Percentiles rank a stretch among this genome's conserved stretches.
phyloP scores from a whole-genome alignment of 176 grass and related monocot genomes.

The Pontederia crassipes region DNA sequence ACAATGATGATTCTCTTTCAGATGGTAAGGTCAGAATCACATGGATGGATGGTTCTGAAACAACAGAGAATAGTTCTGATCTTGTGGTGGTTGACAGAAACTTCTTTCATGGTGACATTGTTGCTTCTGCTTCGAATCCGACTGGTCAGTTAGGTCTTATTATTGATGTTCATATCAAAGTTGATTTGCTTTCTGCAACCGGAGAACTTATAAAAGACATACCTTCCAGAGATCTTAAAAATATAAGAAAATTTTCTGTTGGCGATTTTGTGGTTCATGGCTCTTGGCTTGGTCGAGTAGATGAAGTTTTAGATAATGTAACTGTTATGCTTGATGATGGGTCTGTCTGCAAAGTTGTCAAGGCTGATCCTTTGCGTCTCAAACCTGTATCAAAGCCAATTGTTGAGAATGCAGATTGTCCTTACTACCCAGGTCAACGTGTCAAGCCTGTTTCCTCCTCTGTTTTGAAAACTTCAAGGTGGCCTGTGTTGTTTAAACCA shows the following conservation, averaged over 20 bases:
- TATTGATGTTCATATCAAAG: slow-evolving; percentile 45
- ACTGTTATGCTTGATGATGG: slow-evolving; percentile 91
- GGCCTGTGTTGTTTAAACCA: slow-evolving; percentile 77
- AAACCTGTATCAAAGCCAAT: slow-evolving; percentile 37
- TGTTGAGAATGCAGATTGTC: slow-evolving; percentile 56
- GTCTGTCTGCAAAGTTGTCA: slow-evolving; percentile 72
- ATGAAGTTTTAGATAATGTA: slow-evolving; percentile 87
- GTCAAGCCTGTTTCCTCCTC: slow-evolving; percentile 67
- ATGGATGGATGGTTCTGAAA: slow-evolving; percentile 55
- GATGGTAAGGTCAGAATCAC: slow-evolving; percentile 63
- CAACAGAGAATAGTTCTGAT: slow-evolving; percentile 47
- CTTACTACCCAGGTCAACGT: slow-evolving; percentile 84
- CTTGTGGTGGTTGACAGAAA: slow-evolving; percentile 56
- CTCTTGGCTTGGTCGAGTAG: slow-evolving; percentile 80
- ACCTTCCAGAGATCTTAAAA: slow-evolving; percentile 57
- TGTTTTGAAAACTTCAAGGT: slow-evolving; percentile 73
- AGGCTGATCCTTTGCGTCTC: slow-evolving; percentile 63
- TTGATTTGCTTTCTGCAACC: slow-evolving; percentile 53
- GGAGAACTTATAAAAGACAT: slow-evolving; percentile 48
- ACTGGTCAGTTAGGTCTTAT: slow-evolving; percentile 82
- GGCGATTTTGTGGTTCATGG: slow-evolving; percentile 81
- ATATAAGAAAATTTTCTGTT: slow-evolving; percentile 70
- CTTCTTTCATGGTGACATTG: slow-evolving; percentile 75
- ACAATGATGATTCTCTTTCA: slow-evolving; percentile 41
- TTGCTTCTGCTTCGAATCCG: slow-evolving; percentile 64